Percentiles rank a stretch among this genome's conserved stretches.
These are phyloP conservation scores for Diversispora eburnea DNA, from an alignment of 192 early-diverging fungal genomes.

Conservation along the genomic window DNA sequence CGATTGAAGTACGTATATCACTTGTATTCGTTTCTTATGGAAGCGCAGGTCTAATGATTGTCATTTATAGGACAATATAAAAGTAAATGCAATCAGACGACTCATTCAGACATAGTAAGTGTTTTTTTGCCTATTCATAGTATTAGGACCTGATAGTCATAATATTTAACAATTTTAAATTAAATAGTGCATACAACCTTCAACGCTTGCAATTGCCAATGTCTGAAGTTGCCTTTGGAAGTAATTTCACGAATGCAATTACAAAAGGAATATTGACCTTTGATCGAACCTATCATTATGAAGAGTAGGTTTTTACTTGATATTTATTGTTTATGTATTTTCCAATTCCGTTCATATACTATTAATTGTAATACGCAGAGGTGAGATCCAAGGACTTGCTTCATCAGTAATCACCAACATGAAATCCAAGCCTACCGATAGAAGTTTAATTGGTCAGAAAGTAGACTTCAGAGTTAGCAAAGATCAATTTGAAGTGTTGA, in stretches of 20 bases:
- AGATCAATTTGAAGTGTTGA: slow-evolving; percentile 14
- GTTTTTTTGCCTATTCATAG: slow-evolving; percentile 1
- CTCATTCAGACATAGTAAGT: slow-evolving; percentile 22
- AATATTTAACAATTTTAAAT: slow-evolving; percentile 3
- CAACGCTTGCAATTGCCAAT: slow-evolving; percentile 14
- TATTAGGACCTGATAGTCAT: background rate
- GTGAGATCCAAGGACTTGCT: slow-evolving; percentile 11
- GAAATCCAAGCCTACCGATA: background rate
- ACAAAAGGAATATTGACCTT: slow-evolving; percentile 11
- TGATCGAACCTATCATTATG: slow-evolving; percentile 1
- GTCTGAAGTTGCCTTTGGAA: slow-evolving; percentile 17
- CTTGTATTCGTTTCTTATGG: slow-evolving; percentile 20
- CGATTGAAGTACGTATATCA: slow-evolving; percentile 17
- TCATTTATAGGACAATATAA: slow-evolving; percentile 24
- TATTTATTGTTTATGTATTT: background rate
- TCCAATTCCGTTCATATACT: background rate
- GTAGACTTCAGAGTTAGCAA: slow-evolving; percentile 10
- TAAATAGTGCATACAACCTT: slow-evolving; percentile 20
- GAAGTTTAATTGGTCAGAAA: slow-evolving; percentile 20
- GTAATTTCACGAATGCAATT: slow-evolving; percentile 2
- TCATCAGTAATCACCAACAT: slow-evolving; percentile 1
- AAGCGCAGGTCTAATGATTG: slow-evolving; percentile 9
- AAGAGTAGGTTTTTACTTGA: slow-evolving; percentile 1
- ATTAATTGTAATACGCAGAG: background rate
- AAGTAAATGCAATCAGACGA: slow-evolving; percentile 16